Percentiles rank a stretch among this genome's conserved stretches.
These are phyloP conservation scores for Nemophila menziesii DNA, from an alignment of 257 asterid genomes.

Conservation along the genomic window DNA sequence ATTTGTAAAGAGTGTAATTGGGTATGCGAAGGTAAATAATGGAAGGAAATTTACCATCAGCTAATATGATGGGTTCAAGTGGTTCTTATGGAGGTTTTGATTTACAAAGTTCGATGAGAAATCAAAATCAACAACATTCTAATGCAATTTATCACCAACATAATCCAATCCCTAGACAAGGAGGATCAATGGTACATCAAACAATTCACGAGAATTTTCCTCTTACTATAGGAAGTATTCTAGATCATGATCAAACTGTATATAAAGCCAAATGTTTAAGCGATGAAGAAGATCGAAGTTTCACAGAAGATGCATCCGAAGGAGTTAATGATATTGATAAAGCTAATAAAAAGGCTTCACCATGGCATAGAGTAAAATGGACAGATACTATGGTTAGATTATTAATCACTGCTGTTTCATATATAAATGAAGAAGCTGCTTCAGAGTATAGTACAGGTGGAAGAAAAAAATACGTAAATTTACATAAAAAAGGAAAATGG, in stretches of 20 bases:
- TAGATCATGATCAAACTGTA: constrained; percentile 29
- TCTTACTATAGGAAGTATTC: constrained; percentile 35
- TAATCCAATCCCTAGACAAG: constrained; percentile 20
- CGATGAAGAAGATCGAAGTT: constrained; percentile 65
- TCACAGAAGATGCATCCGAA: constrained; percentile 37
- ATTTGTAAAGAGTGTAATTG: constrained; percentile 6
- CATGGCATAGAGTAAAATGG: constrained; percentile 52
- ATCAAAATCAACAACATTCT: constrained; percentile 36
- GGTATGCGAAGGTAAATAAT: constrained; percentile 10
- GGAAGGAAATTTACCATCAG: constrained; percentile 41
- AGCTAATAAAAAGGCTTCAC: constrained; percentile 44
- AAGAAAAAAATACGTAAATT: constrained; percentile 36
- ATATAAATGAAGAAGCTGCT: constrained; percentile 53
- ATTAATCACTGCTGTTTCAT: constrained; percentile 63
- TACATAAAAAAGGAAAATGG: constrained; percentile 75
- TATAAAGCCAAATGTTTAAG: constrained; percentile 31
- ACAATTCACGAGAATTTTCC: constrained; percentile 42
- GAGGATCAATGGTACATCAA: constrained; percentile 28
- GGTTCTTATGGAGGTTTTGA: constrained; percentile 41
- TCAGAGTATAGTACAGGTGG: constrained; percentile 29
- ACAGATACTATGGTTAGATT: constrained; percentile 55
- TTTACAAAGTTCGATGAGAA: constrained; percentile 33
- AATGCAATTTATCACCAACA: constrained; percentile 24
- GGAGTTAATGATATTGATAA: constrained; percentile 20
- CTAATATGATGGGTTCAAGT: constrained; percentile 33